A percentile compares a stretch with the other conserved stretches of the same genome.
Conservation (phyloP, 805 yeast genomes). For the Jamesozyma rosinii region DNA sequence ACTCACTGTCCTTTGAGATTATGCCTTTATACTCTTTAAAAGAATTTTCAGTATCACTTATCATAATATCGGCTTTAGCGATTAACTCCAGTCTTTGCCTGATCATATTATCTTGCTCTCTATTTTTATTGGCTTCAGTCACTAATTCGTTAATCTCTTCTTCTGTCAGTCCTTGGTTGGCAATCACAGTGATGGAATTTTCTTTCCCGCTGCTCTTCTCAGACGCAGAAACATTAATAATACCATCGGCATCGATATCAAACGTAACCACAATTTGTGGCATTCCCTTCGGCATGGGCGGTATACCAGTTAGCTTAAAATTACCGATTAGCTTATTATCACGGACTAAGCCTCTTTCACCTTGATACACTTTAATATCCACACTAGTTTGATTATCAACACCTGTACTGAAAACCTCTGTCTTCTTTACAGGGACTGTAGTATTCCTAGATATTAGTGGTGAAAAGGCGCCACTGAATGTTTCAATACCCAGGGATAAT, state of each 20-base stretch:
- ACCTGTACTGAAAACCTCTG: slow-evolving; percentile 69
- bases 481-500: slow-evolving; percentile 71
- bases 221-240: slow-evolving; percentile 70
- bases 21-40: slow-evolving; percentile 49
- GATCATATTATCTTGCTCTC: slow-evolving; percentile 48
- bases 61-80: slow-evolving; percentile 62
- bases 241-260: slow-evolving; percentile 77
- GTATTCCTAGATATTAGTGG: slow-evolving; percentile 72
- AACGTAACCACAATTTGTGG: slow-evolving; percentile 73
- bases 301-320: slow-evolving; percentile 62
- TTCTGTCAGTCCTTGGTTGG: slow-evolving; percentile 56
- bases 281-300: slow-evolving; percentile 67
- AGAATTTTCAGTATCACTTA: slow-evolving; percentile 81
- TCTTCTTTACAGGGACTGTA: slow-evolving; percentile 66
- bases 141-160: slow-evolving; percentile 56
- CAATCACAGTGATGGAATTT: slow-evolving; percentile 57
- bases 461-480: slow-evolving; percentile 76
- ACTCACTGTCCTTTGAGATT: slow-evolving; percentile 40
- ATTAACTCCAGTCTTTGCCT: slow-evolving; percentile 61
- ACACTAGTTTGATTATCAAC: slow-evolving; percentile 82
- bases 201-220: slow-evolving; percentile 71
- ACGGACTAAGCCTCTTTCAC: slow-evolving; percentile 69
- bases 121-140: slow-evolving; percentile 55
- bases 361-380: slow-evolving; percentile 69
- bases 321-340: slow-evolving; percentile 73